These are phyloP conservation scores for Collybia sordida DNA, from an alignment of 768 basidiomycete genomes.

Conservation along the genomic window DNA sequence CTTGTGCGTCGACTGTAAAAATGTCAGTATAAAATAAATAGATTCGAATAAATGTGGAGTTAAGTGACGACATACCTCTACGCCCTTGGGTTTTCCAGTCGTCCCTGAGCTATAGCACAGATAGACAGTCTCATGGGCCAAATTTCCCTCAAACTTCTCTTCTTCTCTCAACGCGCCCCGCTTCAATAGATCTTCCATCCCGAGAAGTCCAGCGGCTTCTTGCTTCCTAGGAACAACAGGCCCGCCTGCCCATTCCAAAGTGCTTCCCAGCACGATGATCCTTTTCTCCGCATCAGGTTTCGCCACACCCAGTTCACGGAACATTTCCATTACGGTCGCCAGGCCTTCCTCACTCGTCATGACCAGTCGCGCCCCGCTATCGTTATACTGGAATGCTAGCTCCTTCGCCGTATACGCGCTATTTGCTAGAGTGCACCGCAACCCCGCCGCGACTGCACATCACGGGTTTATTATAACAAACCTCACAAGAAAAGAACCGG, in stretches of 20 bases:
- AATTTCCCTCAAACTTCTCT: slow-evolving; percentile 51
- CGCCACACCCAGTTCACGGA: slow-evolving; percentile 47
- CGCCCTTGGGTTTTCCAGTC: slow-evolving; percentile 77
- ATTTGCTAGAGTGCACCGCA: slow-evolving; percentile 73
- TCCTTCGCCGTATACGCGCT: slow-evolving; percentile 68
- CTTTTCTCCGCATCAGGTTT: slow-evolving; percentile 47
- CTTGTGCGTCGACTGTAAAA: slow-evolving; percentile 56
- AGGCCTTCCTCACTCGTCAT: slow-evolving; percentile 67
- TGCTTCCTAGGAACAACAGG: slow-evolving; percentile 23
- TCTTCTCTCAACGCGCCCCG: slow-evolving; percentile 50
- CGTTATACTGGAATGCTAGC: slow-evolving; percentile 67
- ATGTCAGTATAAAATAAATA: not conserved
- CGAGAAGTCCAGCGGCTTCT: slow-evolving; percentile 30
- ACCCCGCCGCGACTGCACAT: slow-evolving; percentile 55
- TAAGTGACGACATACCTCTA: slow-evolving; percentile 39
- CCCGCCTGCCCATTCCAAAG: slow-evolving; percentile 45
- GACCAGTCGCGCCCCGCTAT: slow-evolving; percentile 63
- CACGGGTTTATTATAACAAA: slow-evolving; percentile 1
- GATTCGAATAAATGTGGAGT: not conserved
- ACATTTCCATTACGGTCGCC: slow-evolving; percentile 52
- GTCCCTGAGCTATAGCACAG: slow-evolving; percentile 70
- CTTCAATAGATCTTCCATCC: slow-evolving; percentile 49
- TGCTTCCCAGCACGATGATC: slow-evolving; percentile 56
- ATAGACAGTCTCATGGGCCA: slow-evolving; percentile 58
- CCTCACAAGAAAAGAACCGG: not conserved